Evolutionary conservation across 2,329 filamentous ascomycete genomes (phyloP).

Genomic region (Madurella fahalii): DNA sequence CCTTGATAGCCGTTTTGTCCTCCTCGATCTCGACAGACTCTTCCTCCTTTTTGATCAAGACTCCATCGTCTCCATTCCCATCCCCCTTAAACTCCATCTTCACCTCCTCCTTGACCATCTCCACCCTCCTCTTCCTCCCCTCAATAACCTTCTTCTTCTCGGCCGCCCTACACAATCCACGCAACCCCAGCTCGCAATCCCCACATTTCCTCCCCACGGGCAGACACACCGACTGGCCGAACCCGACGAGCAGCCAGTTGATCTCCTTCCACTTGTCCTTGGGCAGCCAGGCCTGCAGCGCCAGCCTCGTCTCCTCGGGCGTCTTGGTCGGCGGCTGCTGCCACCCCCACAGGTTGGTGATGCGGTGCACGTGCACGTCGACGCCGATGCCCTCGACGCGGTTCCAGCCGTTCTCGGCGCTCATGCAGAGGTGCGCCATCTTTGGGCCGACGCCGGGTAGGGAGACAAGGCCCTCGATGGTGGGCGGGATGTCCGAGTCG

Average conservation of each 20-base stretch:
- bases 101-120: conserved; percentile 23
- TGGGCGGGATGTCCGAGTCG: conserved; percentile 73
- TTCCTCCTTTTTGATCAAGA: conserved; percentile 7
- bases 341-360: conserved; percentile 94
- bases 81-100: conserved; percentile 15
- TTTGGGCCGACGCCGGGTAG: conserved; percentile 89
- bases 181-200: conserved; percentile 74
- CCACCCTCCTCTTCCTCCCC: conserved; percentile 47
- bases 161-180: conserved; percentile 71
- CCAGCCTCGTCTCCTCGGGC: conserved; percentile 75
- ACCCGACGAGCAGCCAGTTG: conserved; percentile 81
- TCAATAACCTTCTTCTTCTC: conserved; percentile 60
- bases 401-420: conserved; percentile 58
- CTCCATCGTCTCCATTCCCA: conserved; percentile 7
- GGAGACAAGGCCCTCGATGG: conserved; percentile 68
- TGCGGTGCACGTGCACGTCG: conserved; percentile 91
- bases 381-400: conserved; percentile 76
- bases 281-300: conserved; percentile 79
- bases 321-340: conserved; percentile 62
- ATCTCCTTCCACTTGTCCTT: conserved; percentile 86
- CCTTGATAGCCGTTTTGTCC: too few species aligned
- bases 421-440: conserved; percentile 88
- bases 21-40: too few species aligned
- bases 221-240: conserved; percentile 82
- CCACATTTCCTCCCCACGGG: conserved; percentile 78